Base-by-base conservation (phyloP, 2,329 filamentous ascomycete species). In the Pseudophaeomoniella oleicola region DNA sequence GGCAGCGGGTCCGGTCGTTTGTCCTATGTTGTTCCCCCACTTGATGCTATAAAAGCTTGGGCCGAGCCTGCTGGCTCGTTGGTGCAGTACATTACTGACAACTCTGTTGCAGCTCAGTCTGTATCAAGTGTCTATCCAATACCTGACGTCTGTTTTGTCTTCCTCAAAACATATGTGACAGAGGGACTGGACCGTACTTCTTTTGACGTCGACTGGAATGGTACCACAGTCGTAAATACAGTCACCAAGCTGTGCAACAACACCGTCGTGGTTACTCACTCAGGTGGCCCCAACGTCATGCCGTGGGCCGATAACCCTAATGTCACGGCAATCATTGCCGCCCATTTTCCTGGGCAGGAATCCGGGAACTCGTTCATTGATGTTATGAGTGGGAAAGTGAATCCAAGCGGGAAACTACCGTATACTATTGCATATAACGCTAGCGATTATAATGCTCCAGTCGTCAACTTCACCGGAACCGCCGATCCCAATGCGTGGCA, bases 271-370 rank as follows among this genome's bases (percentile, higher is more conserved):
- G 50, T 71, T 14, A 62, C 57, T 3, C 57, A 65, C 47, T 57
- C 57, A 4, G 54, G 52, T 13, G 60, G 61, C n/a, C 46, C 62
- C 37, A 61, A 62, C 39, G 50, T 58, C 10, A 42, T 49, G 36
- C 37, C 37, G 38, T 66, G 41, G 37, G 41, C 44, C 2, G 34
- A 46, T 19, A 40, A 47, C 34, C 44, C 45, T 22, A 93, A 93
- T 56, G 68, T 93, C 34, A 86, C 82, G 1, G 85, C 83, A 29
- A 85, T 93, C 37, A 54, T 93, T 2, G 90, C 80, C 71, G 83
- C 83, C 19, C 81, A 82, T 49, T 60, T 86, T 13, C 84, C 85
- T 0, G 86, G 86, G 9, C 79, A 93, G 53, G 81, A 94, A 55
- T 81, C 78, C 15, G 85, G 86, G 35, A 82, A 86, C 51, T 70